These are phyloP conservation scores for Nepenthes mirabilis DNA, from an alignment of 148 eudicot genomes.

Conservation along the genomic window DNA sequence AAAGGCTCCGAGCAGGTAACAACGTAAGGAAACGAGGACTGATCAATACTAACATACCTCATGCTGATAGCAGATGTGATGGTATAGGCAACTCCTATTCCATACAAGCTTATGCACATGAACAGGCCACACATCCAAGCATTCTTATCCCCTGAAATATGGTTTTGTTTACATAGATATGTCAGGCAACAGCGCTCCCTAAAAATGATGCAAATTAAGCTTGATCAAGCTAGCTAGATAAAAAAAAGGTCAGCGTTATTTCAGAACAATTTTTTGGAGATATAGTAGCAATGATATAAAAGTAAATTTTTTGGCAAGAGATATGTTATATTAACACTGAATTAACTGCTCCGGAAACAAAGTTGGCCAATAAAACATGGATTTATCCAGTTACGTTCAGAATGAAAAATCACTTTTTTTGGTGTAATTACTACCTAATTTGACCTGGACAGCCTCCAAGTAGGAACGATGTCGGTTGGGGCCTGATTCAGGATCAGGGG, in stretches of 20 bases:
- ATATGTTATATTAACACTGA: background rate
- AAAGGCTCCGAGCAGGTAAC: too few relatives aligned
- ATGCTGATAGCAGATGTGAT: conserved; percentile 33
- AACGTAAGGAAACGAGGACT: too few relatives aligned
- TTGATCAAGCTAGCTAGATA: too few relatives aligned
- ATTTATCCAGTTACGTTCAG: background rate
- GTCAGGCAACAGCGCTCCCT: background rate
- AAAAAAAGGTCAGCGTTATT: too few relatives aligned
- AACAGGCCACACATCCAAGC: conserved; percentile 19
- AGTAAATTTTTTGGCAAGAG: background rate
- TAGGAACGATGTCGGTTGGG: conserved; percentile 24
- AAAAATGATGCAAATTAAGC: too few relatives aligned
- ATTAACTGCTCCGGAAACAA: background rate
- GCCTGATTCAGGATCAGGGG: conserved; percentile 27
- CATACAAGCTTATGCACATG: conserved; percentile 15
- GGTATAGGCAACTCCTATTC: conserved; percentile 31
- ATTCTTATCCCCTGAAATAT: conserved; percentile 25
- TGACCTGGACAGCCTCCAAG: conserved; percentile 25
- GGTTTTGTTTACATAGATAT: conserved; percentile 1
- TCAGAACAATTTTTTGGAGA: background rate
- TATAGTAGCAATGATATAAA: background rate
- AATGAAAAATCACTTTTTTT: background rate
- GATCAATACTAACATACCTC: conserved; percentile 24
- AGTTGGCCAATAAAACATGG: background rate
- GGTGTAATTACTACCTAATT: conserved; percentile 20